Evolutionary conservation across 805 yeast genomes (phyloP).

Genomic region (Deakozyma indianensis): DNA sequence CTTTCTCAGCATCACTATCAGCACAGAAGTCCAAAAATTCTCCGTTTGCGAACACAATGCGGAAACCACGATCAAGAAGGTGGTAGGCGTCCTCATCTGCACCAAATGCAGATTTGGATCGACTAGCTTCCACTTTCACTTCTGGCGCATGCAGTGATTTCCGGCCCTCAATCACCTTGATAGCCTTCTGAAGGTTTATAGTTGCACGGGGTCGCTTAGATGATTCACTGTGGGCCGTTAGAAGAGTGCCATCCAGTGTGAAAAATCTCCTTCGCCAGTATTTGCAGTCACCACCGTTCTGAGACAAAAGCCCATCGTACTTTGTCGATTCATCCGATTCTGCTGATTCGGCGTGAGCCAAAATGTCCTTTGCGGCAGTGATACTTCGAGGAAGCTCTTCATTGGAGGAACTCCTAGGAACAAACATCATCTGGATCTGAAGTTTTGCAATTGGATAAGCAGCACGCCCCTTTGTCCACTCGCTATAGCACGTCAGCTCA

Average conservation of each 20-base stretch:
- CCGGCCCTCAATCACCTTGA: conserved; percentile 29
- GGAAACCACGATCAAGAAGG: conserved; percentile 48
- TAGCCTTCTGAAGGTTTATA: conserved; percentile 60
- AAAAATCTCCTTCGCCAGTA: conserved; percentile 62
- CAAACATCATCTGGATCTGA: conserved; percentile 48
- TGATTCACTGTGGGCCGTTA: conserved; percentile 64
- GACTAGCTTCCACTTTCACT: conserved; percentile 21
- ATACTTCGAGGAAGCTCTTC: conserved; percentile 47
- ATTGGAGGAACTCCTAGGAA: conserved; percentile 37
- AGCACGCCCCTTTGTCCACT: conserved; percentile 48
- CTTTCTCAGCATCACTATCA: conserved; percentile 46
- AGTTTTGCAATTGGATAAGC: conserved; percentile 56
- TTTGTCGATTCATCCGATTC: conserved; percentile 16
- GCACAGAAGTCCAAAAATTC: conserved; percentile 81
- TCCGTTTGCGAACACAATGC: conserved; percentile 59
- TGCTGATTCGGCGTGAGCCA: conserved; percentile 16
- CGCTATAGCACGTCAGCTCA: conserved; percentile 55
- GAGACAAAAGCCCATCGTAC: conserved; percentile 60
- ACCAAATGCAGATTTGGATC: conserved; percentile 39
- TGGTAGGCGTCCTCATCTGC: conserved; percentile 14
- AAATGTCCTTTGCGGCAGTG: conserved; percentile 15
- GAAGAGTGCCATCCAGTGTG: conserved; percentile 52
- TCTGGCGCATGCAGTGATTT: conserved; percentile 19
- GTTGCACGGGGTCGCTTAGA: conserved; percentile 57
- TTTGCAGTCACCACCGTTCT: conserved; percentile 83